These are phyloP conservation scores for Ganoderma boninense DNA, from an alignment of 1,284 basidiomycete genomes.

Conservation along the genomic window DNA sequence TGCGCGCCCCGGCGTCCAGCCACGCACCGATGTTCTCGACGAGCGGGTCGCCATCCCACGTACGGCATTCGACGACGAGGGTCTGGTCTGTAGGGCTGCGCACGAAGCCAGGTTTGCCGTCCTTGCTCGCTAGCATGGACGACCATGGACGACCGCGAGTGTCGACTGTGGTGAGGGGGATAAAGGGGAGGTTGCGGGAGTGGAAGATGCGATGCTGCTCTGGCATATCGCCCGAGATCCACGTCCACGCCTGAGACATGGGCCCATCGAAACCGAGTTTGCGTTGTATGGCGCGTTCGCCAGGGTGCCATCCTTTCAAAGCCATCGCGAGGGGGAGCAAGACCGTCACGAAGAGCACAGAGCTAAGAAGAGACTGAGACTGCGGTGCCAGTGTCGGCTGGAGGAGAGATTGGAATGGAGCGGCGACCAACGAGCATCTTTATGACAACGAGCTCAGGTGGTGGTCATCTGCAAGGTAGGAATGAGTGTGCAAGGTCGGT, in stretches of 20 bases:
- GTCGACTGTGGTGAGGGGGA: not conserved
- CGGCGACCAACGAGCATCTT: not conserved
- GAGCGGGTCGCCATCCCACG: not conserved
- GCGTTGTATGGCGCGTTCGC: not conserved
- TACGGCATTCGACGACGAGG: not conserved
- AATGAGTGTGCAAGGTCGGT: not conserved
- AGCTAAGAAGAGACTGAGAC: not conserved
- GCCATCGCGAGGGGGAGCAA: not conserved
- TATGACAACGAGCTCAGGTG: not conserved
- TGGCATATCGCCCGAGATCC: not conserved
- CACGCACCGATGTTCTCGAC: constrained; percentile 1
- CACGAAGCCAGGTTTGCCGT: not conserved
- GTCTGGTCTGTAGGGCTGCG: not conserved
- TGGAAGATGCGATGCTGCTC: not conserved
- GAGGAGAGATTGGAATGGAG: not conserved
- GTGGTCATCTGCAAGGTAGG: not conserved
- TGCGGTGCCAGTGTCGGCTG: not conserved
- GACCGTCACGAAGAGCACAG: not conserved
- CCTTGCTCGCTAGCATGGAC: not conserved
- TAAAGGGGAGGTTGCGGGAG: not conserved
- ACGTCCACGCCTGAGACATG: not conserved
- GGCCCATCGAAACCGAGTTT: constrained; percentile 1
- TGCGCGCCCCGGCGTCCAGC: not conserved
- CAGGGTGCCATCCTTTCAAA: not conserved
- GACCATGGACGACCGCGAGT: not conserved